Evolutionary conservation across 1,284 basidiomycete species (phyloP), one percentile per base, ranked within the genome.

Genomic region (Fomes fomentarius): DNA sequence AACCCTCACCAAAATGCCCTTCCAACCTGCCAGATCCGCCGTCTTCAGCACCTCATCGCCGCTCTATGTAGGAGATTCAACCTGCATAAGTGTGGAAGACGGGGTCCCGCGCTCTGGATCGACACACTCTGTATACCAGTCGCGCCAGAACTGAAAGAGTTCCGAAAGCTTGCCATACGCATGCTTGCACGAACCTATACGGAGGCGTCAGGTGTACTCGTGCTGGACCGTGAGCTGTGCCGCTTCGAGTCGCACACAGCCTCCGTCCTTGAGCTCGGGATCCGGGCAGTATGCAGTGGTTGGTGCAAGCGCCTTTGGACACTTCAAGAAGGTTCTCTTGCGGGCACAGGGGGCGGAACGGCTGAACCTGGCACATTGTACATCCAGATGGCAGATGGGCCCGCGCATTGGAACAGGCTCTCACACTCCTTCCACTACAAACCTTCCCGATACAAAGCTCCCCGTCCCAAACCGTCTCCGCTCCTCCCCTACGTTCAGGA

Each of bases 281-380:
- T 50, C 21, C 26, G 40, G 26, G 14, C 40, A 10, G 15, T 35
- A 22, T 50, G 40, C 41, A 44, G 40, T 31, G 49, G 49, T 5
- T 50, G 49, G 49, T 12, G 35, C 9, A 43, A 44, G 30, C 49
- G 49, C 8, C 49, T 50, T 2, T 50, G 49, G 49, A 50, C 49
- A 24, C 40, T 50, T 4, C 39, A 43, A 26, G 49, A 50, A 44
- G 49, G 30, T n/a, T 43, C 49, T 12, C 38, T 43, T 21, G 26
- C 49, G 39, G 33, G 22, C 9, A 21, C 6, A 33, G 25, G 8
- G 21, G 22, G n/a, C 15, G 9, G 24, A 38, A 38, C 35, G 28
- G 34, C 15, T n/a, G n/a, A n/a, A n/a, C n/a, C n/a, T n/a, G 46
- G 46, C n/a, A 47, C n/a, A 6, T 41, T 50, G 15, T 50, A 50